Base-by-base conservation (phyloP, 2,329 filamentous ascomycete genomes). In the Fusarium sacchari region DNA sequence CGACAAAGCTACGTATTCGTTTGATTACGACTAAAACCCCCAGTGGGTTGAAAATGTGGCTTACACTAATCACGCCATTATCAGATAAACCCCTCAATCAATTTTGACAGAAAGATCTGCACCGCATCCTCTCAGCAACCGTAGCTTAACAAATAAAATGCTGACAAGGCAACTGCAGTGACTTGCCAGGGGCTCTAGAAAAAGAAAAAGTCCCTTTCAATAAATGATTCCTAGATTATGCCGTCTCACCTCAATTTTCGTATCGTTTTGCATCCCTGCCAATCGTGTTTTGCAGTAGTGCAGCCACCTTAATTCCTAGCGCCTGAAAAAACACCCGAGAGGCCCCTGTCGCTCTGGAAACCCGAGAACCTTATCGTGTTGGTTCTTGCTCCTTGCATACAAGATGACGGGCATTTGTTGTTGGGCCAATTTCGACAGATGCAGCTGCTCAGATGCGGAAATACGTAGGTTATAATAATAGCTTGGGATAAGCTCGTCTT, bases 261-360 rank as follows among this genome's bases (percentile, higher is more conserved):
- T 6, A 40, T 6, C n/a, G 28, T 14, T 4, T 42, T 28, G 8
- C 0, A 8, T 22, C 20, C 34, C 11, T 6, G 17, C 58, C 26
- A 34, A 52, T 60, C 1, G 20, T n/a, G n/a, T 12, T 20, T 3
- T 17, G 20, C 7, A 4, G 0, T 7, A 58, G 42, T 7, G 28
- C 36, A 69, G 65, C 65, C 65, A 69, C 59, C 32, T 13, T 13
- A 26, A 15, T 17, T 24, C 11, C 28, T 36, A 26, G 26, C 32
- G 22, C 40, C 3, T 30, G 11, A 10, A 24, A 24, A 64, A 59
- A 39, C 15, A 28, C 15, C 40, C 39, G 44, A 34, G n/a, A 37
- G 7, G 8, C 30, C 39, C 39, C 26, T 43, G 65, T 69, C 59
- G 39, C 65, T 69, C 65, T 69, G 59, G 67, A 69, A 59, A 69